Base-by-base conservation (phyloP, 768 basidiomycete species). In the Pleurotus citrinopileatus region DNA sequence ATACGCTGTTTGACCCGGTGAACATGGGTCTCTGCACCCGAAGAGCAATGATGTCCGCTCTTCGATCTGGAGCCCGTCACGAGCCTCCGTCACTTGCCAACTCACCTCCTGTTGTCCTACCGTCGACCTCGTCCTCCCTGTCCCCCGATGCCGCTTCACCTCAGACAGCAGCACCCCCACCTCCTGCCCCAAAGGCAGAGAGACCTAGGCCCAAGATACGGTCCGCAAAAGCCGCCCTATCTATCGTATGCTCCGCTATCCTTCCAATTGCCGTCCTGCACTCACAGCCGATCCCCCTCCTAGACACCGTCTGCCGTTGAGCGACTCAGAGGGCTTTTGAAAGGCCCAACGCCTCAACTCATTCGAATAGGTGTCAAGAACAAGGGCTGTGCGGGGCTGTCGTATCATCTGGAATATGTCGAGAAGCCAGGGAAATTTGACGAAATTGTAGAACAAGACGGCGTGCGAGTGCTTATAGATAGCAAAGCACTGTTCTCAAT, bases 401-500 rank as follows among this genome's bases (percentile, higher is more conserved):
- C 84, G 38, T 95, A 95, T 70, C 91, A 98, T 66, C 79, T 98
- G 45, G 97, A 98, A 61, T 99, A 98, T 69, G 94, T 98, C 52
- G 92, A 94, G 37, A 74, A 83, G 63, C 86, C 92, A 1, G 91
- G 81, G 3, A 89, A 86, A 69, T 98, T 98, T 62, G 97, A 99
- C 72, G 97, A 98, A 66, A 82, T 98, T 15, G 94, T 98, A 19
- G 86, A 93, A 67, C 97, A 98, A 71, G 94, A 98, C 59, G 96
- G 90, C 1, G 92, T 97, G 22, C 82, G 78, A 59, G 96, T 99
- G 42, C 75, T 98, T 57, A 94, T 98, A 67, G 97, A 99, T 73
- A 89, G 87, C 66, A 98, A 95, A 70, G 97, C 97, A 22, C 72
- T 99, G 59, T 98, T 99, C 67, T 94, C 91, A 55, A 97, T 99